These are phyloP conservation scores for Plasmodium berghei DNA, from an alignment of 169 alveolate genomes.

Conservation along the genomic window DNA sequence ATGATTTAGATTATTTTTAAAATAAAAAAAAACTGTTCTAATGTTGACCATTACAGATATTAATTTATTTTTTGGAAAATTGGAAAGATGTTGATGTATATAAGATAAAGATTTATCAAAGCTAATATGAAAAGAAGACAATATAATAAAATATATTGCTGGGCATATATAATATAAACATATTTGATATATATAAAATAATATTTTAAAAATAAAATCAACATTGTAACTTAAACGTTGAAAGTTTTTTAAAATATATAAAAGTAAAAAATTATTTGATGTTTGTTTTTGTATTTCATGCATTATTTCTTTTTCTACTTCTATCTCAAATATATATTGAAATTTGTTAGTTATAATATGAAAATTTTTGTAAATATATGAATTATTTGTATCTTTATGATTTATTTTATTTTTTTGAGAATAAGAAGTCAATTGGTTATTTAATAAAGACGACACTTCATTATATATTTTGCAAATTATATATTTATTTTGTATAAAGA, in stretches of 20 bases:
- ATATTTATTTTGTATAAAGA: not conserved
- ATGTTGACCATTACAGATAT: too few species aligned
- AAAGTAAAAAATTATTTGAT: constrained; percentile 16
- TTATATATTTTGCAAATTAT: constrained; percentile 5
- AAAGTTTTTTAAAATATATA: constrained; percentile 19
- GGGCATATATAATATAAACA: constrained; percentile 50
- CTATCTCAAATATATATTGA: constrained; percentile 52
- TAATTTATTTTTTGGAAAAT: too few species aligned
- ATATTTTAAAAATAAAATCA: constrained; percentile 28
- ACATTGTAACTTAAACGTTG: constrained; percentile 15
- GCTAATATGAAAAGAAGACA: constrained; percentile 17
- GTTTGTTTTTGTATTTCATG: constrained; percentile 6
- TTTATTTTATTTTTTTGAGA: not conserved
- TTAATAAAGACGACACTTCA: not conserved
- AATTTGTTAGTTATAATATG: not conserved
- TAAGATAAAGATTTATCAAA: too few species aligned
- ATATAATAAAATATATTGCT: constrained; percentile 20
- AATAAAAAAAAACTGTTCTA: too few species aligned
- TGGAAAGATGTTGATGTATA: too few species aligned
- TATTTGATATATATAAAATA: constrained; percentile 52
- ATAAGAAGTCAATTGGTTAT: not conserved
- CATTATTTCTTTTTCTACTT: constrained; percentile 57
- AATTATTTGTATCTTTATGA: not conserved
- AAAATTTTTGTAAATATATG: not conserved
- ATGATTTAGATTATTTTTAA: too few species aligned